phyloP scores from a whole-genome alignment of 495 filamentous ascomycete genomes.

The Sordaria brevicollis region DNA sequence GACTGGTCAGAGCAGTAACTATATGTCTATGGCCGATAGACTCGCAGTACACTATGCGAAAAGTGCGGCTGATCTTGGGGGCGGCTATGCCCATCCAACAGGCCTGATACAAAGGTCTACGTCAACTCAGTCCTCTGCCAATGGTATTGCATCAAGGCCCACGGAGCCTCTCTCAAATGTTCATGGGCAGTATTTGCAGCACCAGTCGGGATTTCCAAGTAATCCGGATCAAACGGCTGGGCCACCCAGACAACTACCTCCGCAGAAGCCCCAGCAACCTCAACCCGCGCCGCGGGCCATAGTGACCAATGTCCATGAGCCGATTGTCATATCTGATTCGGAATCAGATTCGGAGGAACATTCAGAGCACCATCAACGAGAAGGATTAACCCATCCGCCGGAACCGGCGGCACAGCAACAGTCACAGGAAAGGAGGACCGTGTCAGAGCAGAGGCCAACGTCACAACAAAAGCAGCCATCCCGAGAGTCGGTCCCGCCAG shows the following conservation, averaged over 20 bases:
- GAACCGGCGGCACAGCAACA: neutral
- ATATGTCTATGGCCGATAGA: neutral
- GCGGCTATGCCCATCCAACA: neutral
- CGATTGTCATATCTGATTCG: neutral
- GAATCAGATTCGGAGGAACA: neutral
- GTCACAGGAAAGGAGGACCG: neutral
- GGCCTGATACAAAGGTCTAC: neutral
- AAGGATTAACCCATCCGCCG: neutral
- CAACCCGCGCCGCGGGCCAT: neutral
- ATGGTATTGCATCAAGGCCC: neutral
- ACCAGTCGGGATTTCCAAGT: neutral
- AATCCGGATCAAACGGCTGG: neutral
- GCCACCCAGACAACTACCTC: neutral
- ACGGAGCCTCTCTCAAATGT: neutral
- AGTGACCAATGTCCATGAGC: neutral
- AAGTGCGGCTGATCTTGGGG: neutral
- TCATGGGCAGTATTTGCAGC: neutral
- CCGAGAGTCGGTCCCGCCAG: neutral
- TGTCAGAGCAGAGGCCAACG: neutral
- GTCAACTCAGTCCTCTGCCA: neutral
- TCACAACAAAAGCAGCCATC: neutral
- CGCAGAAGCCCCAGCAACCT: neutral
- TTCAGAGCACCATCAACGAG: neutral
- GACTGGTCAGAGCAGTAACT: neutral
- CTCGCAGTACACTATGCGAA: neutral